Conservation (phyloP, 768 basidiomycete genomes). For the Fibroporia radiculosa region DNA sequence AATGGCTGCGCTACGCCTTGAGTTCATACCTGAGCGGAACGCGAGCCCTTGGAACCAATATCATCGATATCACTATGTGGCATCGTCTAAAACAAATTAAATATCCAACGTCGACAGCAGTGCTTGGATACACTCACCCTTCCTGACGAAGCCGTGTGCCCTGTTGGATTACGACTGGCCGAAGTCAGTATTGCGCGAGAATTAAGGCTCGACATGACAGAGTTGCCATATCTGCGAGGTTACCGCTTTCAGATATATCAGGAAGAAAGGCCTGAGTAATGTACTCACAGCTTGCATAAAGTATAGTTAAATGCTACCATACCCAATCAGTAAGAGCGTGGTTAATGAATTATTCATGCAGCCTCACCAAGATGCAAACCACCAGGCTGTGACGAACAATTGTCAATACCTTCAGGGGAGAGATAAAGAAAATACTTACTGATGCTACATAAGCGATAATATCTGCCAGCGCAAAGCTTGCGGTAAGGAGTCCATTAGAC, state of each 20-base stretch:
- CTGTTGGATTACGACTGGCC: neutral
- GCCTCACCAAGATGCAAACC: neutral
- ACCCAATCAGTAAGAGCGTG: conserved; percentile 3
- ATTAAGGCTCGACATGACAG: conserved; percentile 27
- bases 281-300: conserved; percentile 21
- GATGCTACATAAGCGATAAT: conserved; percentile 10
- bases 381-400: neutral
- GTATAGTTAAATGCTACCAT: conserved; percentile 25
- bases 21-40: neutral
- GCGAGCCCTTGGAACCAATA: neutral
- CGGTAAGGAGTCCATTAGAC: conserved; percentile 33
- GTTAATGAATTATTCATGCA: neutral
- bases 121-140: neutral
- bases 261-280: neutral
- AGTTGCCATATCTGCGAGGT: conserved; percentile 23
- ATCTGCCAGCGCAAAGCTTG: conserved; percentile 27
- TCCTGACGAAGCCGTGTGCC: neutral
- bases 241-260: neutral
- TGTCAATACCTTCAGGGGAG: neutral
- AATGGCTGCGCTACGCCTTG: too few relatives aligned
- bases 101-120: neutral
- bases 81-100: too few relatives aligned
- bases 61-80: neutral
- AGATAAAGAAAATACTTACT: neutral
- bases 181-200: conserved; percentile 10